Evolutionary conservation across 106 monocot species (phyloP).

Genomic region (Dioscorea alata): DNA sequence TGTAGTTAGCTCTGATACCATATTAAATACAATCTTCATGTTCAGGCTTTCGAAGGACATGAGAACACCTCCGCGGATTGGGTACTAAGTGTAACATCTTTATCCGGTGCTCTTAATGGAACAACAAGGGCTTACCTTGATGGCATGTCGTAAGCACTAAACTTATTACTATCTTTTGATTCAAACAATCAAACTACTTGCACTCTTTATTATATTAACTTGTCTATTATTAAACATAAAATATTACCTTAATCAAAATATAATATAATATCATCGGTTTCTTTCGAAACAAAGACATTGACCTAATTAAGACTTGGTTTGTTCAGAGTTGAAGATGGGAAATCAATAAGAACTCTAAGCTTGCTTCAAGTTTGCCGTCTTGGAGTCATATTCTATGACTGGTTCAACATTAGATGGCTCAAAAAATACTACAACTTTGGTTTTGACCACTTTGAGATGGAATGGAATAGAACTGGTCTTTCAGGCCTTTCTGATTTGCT

Average conservation of each 20-base stretch:
- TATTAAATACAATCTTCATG: background rate
- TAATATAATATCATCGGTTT: too few relatives aligned
- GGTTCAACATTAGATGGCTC: slow-evolving; percentile 64
- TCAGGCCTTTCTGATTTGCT: slow-evolving; percentile 53
- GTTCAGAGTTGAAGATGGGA: slow-evolving; percentile 72
- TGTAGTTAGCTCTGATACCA: background rate
- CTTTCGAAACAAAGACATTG: too few relatives aligned
- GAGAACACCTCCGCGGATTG: slow-evolving; percentile 73
- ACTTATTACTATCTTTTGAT: background rate
- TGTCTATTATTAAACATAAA: too few relatives aligned
- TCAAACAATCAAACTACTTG: too few relatives aligned
- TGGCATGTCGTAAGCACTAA: slow-evolving; percentile 64
- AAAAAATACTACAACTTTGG: slow-evolving; percentile 95
- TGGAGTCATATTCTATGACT: slow-evolving; percentile 73
- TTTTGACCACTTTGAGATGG: slow-evolving; percentile 83
- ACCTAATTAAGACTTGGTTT: background rate
- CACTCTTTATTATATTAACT: too few relatives aligned
- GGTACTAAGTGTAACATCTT: slow-evolving; percentile 75
- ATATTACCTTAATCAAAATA: too few relatives aligned
- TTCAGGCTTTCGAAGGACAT: slow-evolving; percentile 67
- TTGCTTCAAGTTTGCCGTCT: slow-evolving; percentile 72
- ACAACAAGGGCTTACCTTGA: slow-evolving; percentile 84
- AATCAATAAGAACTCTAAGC: slow-evolving; percentile 55
- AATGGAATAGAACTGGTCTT: slow-evolving; percentile 52
- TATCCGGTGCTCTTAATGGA: slow-evolving; percentile 90